phyloP scores from a whole-genome alignment of 31 red algal species.

The Bonnemaisonia californica region DNA sequence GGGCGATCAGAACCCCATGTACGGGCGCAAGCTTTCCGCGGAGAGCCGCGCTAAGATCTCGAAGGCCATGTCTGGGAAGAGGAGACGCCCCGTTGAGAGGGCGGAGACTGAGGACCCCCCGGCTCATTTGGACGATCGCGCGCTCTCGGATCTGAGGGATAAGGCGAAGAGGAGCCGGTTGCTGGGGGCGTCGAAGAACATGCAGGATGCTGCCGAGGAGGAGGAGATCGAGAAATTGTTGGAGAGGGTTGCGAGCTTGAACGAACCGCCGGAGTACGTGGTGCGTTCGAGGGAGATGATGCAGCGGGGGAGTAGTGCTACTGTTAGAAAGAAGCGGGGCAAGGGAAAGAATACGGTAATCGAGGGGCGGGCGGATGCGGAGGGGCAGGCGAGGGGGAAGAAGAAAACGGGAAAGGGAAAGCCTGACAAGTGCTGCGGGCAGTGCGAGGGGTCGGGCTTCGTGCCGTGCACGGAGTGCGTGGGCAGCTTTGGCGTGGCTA shows the following conservation, averaged over 20 bases:
- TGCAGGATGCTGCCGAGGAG: constrained; percentile 2
- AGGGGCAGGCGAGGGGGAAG: background rate
- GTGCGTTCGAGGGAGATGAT: constrained; percentile 22
- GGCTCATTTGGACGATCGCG: background rate
- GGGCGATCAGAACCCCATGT: constrained; percentile 1
- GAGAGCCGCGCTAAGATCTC: constrained; percentile 64
- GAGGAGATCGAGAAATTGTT: constrained; percentile 18
- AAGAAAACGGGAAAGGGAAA: background rate
- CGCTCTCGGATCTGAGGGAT: constrained; percentile 1
- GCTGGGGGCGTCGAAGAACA: background rate
- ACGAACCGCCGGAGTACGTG: constrained; percentile 27
- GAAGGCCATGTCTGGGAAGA: constrained; percentile 23
- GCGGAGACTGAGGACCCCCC: background rate
- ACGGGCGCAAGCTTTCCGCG: constrained; percentile 22
- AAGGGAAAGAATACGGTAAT: no score
- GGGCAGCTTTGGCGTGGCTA: constrained; percentile 34
- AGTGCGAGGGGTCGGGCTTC: constrained; percentile 46
- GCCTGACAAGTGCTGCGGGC: background rate
- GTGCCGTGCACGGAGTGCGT: constrained; percentile 48
- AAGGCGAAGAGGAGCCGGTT: constrained; percentile 9
- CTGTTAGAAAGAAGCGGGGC: no score
- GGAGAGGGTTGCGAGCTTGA: background rate
- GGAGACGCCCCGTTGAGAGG: background rate
- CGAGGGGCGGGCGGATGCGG: no score
- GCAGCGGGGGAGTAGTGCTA: background rate